Conservation (phyloP, 2,329 filamentous ascomycete genomes). For the Fusarium oxysporum region DNA sequence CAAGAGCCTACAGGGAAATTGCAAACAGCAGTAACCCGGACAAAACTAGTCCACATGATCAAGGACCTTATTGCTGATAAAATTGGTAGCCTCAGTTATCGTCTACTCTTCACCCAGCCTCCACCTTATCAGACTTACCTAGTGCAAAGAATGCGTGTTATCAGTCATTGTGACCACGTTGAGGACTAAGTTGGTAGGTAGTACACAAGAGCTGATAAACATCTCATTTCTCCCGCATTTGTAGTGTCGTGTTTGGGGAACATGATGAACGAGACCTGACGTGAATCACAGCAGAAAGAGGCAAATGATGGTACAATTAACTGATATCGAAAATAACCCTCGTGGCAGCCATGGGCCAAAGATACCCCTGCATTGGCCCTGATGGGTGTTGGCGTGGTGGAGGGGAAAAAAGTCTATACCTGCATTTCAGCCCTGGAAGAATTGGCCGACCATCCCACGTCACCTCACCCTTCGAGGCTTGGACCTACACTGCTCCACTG, state of each 20-base stretch:
- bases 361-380: constrained; percentile 41
- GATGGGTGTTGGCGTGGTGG: constrained; percentile 21
- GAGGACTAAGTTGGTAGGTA: background rate
- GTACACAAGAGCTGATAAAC: background rate
- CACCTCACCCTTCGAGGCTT: constrained; percentile 6
- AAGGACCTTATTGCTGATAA: constrained; percentile 25
- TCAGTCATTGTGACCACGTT: background rate
- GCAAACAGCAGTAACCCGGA: constrained; percentile 15
- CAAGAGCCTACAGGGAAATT: constrained; percentile 39
- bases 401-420: constrained; percentile 8
- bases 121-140: constrained; percentile 40
- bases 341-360: constrained; percentile 45
- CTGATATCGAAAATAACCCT: constrained; percentile 35
- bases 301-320: constrained; percentile 33
- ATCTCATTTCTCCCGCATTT: constrained; percentile 8
- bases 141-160: constrained; percentile 26
- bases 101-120: constrained; percentile 16
- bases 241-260: constrained; percentile 36
- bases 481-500: constrained; percentile 33
- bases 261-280: constrained; percentile 25
- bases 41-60: constrained; percentile 32
- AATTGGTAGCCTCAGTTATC: constrained; percentile 36
- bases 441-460: constrained; percentile 24
- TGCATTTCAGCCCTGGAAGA: constrained; percentile 40
- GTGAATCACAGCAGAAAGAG: constrained; percentile 44